Conservation (phyloP, 2,329 filamentous ascomycete species). For the Ophiostoma tasmaniense region DNA sequence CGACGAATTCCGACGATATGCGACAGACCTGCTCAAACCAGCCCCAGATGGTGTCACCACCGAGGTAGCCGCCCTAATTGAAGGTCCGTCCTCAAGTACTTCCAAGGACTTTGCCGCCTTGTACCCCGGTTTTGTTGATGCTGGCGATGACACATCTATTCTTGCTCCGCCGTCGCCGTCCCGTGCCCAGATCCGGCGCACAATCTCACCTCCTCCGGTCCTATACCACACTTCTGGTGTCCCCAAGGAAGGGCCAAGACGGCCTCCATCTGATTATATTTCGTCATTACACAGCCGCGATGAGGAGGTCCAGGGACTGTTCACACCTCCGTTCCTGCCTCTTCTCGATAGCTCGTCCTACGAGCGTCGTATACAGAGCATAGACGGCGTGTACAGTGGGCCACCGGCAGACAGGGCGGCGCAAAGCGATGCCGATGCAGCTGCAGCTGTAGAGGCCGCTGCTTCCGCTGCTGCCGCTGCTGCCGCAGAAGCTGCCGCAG, state of each 20-base stretch:
- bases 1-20: constrained; percentile 48
- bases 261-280: constrained; percentile 18
- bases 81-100: constrained; percentile 31
- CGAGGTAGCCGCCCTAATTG: constrained; percentile 39
- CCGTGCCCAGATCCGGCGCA: constrained; percentile 20
- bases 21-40: constrained; percentile 41
- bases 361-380: neutral
- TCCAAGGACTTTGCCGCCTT: constrained; percentile 39
- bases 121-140: constrained; percentile 22
- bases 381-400: constrained; percentile 19
- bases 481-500: constrained; percentile 13
- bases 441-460: constrained; percentile 10
- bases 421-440: constrained; percentile 8
- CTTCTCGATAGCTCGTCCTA: constrained; percentile 43
- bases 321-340: constrained; percentile 54
- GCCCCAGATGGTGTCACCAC: constrained; percentile 39
- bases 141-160: constrained; percentile 26
- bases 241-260: constrained; percentile 29
- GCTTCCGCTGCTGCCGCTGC: constrained; percentile 2
- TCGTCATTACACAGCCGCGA: constrained; percentile 34
- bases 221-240: constrained; percentile 33
- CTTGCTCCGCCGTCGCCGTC: constrained; percentile 13
- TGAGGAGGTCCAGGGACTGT: constrained; percentile 52
- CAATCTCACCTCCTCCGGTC: constrained; percentile 32
- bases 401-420: neutral